Base-by-base conservation (phyloP, 1,284 basidiomycete species). In the Cutaneotrichosporon sp. region DNA sequence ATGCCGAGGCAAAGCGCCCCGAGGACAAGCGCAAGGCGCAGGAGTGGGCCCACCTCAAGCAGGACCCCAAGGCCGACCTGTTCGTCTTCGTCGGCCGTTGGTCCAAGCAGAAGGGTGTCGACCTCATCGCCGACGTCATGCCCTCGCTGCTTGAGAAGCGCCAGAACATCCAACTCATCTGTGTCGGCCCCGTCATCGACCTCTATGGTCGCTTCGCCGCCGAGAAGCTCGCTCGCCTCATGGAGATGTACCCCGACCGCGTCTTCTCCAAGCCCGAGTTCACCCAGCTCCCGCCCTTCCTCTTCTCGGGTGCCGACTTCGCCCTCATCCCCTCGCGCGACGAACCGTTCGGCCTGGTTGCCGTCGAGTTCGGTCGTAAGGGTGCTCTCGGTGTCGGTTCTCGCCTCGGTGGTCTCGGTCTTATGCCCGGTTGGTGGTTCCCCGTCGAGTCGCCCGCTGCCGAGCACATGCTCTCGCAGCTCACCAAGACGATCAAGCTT, bases 351-450 rank as follows among this genome's bases (percentile, higher is more conserved):
- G 92, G 92, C 82, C 83, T 95, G 54, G 92, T 95, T 51, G 92
- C 92, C 59, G 92, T 95, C 70, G 92, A 95, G 77, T 95, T 95
- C 79, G 92, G 92, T 79, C 84, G 92, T 70, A 95, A 95, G 80
- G 92, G 92, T 84, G 92, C 92, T 64, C 85, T 95, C 58, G 92
- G 92, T 83, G 92, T 95, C 67, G 92, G 92, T 71, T 87, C 89
- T 81, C 89, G 92, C 75, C 84, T 95, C 31, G 92, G 92, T 79
- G 92, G 92, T 84, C 84, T 95, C 50, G 92, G 92, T 81, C 83
- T 95, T 68, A 95, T 95, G 92, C 92, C 92, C 73, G 92, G 92
- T 82, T 95, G 92, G 92, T 95, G 92, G 92, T 95, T 92, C 84
- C 92, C 92, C 60, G 92, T 95, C 51, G 92, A 95, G 80, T 93